These are phyloP conservation scores for Ocimum tenuiflorum DNA, from an alignment of 257 asterid genomes.

Conservation along the genomic window DNA sequence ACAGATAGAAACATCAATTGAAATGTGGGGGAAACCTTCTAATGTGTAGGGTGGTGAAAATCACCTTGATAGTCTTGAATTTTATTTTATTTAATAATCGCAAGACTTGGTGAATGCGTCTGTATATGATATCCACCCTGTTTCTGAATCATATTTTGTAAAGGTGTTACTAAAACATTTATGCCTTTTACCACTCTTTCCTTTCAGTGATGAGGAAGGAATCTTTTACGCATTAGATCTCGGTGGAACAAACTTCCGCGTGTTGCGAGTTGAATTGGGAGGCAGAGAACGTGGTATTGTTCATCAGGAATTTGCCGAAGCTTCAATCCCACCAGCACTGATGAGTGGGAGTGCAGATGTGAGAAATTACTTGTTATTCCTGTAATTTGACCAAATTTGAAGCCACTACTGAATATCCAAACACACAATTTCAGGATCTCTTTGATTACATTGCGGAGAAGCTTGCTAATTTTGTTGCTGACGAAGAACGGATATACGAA, in stretches of 20 bases:
- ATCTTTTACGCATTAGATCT: conserved; percentile 89
- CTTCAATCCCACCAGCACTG: conserved; percentile 71
- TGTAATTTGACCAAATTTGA: neutral
- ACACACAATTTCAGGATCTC: conserved; percentile 44
- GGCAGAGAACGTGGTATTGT: conserved; percentile 59
- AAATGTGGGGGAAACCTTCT: neutral
- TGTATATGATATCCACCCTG: neutral
- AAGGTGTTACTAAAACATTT: conserved; percentile 1
- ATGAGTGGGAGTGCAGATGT: conserved; percentile 70
- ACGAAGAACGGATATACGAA: conserved; percentile 43
- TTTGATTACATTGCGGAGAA: conserved; percentile 59
- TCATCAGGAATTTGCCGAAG: conserved; percentile 80
- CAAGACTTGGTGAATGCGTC: neutral
- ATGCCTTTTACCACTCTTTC: conserved; percentile 1
- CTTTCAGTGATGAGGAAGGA: conserved; percentile 72
- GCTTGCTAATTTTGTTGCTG: conserved; percentile 52
- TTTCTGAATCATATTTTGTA: neutral
- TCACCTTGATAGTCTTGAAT: neutral
- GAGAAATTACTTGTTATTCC: conserved; percentile 10
- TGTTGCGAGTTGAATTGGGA: conserved; percentile 75
- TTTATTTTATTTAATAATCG: neutral
- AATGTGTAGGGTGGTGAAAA: neutral
- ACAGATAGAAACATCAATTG: neutral
- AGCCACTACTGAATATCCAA: neutral
- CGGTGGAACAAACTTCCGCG: conserved; percentile 95